Conservation (phyloP, 768 basidiomycete species). For the Lepiota brunneoincarnata region DNA sequence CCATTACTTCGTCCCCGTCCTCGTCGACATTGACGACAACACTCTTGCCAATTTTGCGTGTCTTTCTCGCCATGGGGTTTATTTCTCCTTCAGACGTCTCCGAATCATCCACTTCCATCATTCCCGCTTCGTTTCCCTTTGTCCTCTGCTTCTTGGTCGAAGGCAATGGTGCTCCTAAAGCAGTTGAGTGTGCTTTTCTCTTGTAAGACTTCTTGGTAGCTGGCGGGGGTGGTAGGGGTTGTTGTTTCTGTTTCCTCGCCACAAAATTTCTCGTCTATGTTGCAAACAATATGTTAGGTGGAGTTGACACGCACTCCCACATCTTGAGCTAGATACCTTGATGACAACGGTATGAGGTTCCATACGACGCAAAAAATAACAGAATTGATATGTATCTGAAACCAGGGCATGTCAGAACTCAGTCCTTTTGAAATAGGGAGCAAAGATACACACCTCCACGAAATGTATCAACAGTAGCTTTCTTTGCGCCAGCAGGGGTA, state of each 20-base stretch:
- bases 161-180: neutral
- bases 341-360: constrained; percentile 80
- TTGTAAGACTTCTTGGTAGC: neutral
- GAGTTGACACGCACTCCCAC: too few species aligned
- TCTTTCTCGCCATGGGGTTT: neutral
- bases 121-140: constrained; percentile 13
- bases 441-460: constrained; percentile 63
- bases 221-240: neutral
- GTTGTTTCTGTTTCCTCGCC: constrained; percentile 19
- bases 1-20: constrained; percentile 13
- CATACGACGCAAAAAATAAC: constrained; percentile 82
- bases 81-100: neutral
- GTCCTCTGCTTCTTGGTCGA: constrained; percentile 20
- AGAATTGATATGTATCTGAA: constrained; percentile 85
- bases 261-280: constrained; percentile 38
- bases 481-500: constrained; percentile 48
- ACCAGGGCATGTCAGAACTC: neutral
- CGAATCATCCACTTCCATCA: neutral
- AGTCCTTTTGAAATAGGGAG: constrained; percentile 7
- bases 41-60: neutral
- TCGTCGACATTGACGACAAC: constrained; percentile 10
- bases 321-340: constrained; percentile 50
- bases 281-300: too few species aligned
- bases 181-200: neutral
- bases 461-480: constrained; percentile 77